Evolutionary conservation across 306 rosid species (phyloP), one percentile per base, ranked within the genome.

Genomic region (Chamaecrista fasciculata): DNA sequence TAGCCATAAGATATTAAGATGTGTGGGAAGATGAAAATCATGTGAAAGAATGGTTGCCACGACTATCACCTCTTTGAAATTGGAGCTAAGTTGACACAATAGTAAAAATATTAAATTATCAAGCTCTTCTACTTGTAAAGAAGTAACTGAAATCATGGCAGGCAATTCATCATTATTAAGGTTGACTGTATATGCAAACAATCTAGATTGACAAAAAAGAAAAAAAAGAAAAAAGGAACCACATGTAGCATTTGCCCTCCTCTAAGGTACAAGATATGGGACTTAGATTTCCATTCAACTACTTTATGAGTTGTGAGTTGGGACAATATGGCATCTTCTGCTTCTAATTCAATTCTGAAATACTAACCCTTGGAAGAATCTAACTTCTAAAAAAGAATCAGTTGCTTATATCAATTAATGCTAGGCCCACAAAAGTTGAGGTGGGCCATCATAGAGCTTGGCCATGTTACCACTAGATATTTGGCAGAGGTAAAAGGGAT

Each of bases 271-370:
- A 28, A 57, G 74, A 64, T 60, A 19, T 34, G 56, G 34, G 60
- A 67, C 55, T 26, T 19, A 25, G 9, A 19, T 34, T 19, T 43
- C 67, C 53, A 40, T 24, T 15, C 23, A 7, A 9, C 6, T 31
- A 31, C n/a, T 29, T 43, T 4, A n/a, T n/a, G n/a, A n/a, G n/a
- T n/a, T n/a, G n/a, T n/a, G n/a, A n/a, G n/a, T n/a, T n/a, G n/a
- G n/a, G 40, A 29, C 11, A 52, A 28, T 26, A 26, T 8, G 11
- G 57, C 59, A 25, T 3, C 15, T 47, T 48, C 61, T 31, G 66
- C 66, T 47, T 56, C 61, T 46, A 34, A 57, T 37, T 57, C 51
- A 47, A 44, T 21, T 59, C 25, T 33, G 18, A 75, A 50, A 75
- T 36, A 42, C 9, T 14, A 51, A 40, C 34, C 60, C 50, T n/a